Evolutionary conservation across 78 protist species (phyloP), one percentile per base, ranked within the genome.

Genomic region (Diacronema lutheri): DNA sequence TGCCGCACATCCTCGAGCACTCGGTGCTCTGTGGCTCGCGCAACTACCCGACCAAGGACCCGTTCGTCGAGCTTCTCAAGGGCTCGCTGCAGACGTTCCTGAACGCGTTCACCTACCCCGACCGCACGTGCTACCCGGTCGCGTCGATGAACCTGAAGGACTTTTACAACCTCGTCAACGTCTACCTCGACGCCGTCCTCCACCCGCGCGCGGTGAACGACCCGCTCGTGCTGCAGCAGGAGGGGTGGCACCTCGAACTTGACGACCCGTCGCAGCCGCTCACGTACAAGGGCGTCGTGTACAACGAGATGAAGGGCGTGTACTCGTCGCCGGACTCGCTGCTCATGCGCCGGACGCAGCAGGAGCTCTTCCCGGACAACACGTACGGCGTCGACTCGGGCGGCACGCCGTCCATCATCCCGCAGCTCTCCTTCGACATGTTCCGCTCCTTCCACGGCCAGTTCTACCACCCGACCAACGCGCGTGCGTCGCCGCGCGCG

Each of bases 1-100:
- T 88, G 50, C 85, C 89, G 26, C 94, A 92, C 74, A 86, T 92
- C 61, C 87, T 92, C 11, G 94, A 92, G 91, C 94, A 92, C 72
- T 58, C 88, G 4, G 90, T 89, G 16, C 85, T 92, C 40, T 79
- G 89, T 68, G 92, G 94, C 11, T 71, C 86, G 16, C 56, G 78
- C 23, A 88, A 83, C 35, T 92, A 88, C 86, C 89, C 89, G 33
- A 21, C 50, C 40, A 85, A 85, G 86, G 94, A 92, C 71, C 94
- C 94, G 1, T 92, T 92, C 81, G 64, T 66, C 55, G 87, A 88
- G 79, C 77, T 92, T 20, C 83, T 92, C 62, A 87, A 92, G 74
- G 58, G 87, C 23, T 90, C 93, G 40, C 82, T 86, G 38, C 66
- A 88, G 57, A 88, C 92, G 21, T 92, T 88, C 81, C 86, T 92